Evolutionary conservation across 108 stramenopile species (phyloP), one percentile per base, ranked within the genome.

Genomic region (Conticribra weissflogii): DNA sequence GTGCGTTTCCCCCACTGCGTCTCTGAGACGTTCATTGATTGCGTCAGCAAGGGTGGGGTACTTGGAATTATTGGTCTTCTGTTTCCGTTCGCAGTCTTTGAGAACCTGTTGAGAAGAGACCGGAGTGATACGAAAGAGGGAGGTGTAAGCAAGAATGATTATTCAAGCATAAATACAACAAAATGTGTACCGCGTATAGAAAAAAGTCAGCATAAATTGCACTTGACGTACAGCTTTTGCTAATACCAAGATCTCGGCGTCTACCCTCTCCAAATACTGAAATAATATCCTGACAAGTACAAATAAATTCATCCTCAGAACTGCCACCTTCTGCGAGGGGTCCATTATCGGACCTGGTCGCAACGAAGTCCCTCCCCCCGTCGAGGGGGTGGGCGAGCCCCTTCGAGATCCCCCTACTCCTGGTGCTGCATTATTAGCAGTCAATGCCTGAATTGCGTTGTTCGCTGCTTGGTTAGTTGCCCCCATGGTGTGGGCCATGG

Each of bases 181-280:
- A n/a, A n/a, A n/a, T n/a, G n/a, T n/a, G n/a, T n/a, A n/a, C n/a
- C n/a, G n/a, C n/a, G n/a, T n/a, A n/a, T n/a, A n/a, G n/a, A n/a
- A n/a, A n/a, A n/a, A n/a, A n/a, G n/a, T n/a, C n/a, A n/a, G n/a
- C n/a, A n/a, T n/a, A n/a, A n/a, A n/a, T n/a, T n/a, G n/a, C n/a
- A 8, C 8, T 15, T 14, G 44, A 45, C 44, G 12, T 21, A 51
- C 50, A 9, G 12, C 50, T 18, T 51, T 21, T 18, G 50, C 50
- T 16, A 51, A 18, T 19, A 3, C 50, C 50, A 51, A 51, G 4
- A 16, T 18, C 19, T 17, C 19, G 3, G 12, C 18, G 19, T 51
- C 50, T 18, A 51, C 50, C 50, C 19, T 51, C 50, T 51, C 19
- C 19, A 51, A 51, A 51, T 51, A 51, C 50, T 51, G 50, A 51